Evolutionary conservation across 345 rosid genomes (phyloP), one percentile per base, ranked within the genome.

Genomic region (Nephelium lappaceum): DNA sequence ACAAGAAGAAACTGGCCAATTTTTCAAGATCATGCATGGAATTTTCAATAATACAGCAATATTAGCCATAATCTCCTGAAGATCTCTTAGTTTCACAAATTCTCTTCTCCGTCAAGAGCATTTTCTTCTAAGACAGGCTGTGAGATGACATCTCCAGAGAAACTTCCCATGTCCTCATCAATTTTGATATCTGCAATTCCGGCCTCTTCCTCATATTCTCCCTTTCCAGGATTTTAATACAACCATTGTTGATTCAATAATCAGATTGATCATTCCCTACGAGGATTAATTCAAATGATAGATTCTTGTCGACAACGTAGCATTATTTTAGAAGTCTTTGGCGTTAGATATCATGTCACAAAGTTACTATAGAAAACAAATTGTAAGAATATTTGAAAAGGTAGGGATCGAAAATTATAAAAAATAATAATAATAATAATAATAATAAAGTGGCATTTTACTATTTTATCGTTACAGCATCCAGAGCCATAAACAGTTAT

Each of bases 101-200:
- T 85, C 84, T 23, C 80, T 70, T 71, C 77, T 79, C n/a, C 87
- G 87, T 43, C 69, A 74, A 16, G 78, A 79, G 58, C 75, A 86
- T 45, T 66, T 84, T 43, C 88, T 85, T 38, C 87, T 87, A 57
- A 88, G 86, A 63, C 88, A 85, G 2, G 88, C 88, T 78, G 78
- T 82, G 91, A 88, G 71, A 88, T 88, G 5, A 88, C 85, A 67
- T 86, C 88, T 42, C 86, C 91, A 2, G 88, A 85, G 82, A 85
- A 88, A 58, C 80, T 82, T 77, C 87, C 80, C 81, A 88, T 61
- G 24, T 31, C n/a, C 3, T 75, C 80, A 25, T 84, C 88, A 53
- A 86, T 79, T 19, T 76, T 81, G 15, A 85, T 79, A 43, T 82
- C 82, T 23, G 81, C 77, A 9, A 76, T 38, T 68, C 85, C 87